Base-by-base conservation (phyloP, 1,284 basidiomycete species). In the Apiotrichum sp. region DNA sequence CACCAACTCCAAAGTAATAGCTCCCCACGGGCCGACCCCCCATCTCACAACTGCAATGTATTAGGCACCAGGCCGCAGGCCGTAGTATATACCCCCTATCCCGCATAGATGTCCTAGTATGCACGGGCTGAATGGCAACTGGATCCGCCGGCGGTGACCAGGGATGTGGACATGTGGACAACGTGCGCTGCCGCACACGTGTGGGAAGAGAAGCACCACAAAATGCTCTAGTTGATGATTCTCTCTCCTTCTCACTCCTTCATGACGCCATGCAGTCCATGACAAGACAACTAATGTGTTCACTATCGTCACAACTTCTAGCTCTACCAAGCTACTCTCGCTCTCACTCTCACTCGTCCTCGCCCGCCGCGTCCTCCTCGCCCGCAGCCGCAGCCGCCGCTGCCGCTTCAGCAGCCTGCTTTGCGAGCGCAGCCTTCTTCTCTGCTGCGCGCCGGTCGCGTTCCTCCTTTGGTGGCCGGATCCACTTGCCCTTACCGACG, bases 401-500 rank as follows among this genome's bases (percentile, higher is more conserved):
- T 16, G 53, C 56, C 39, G 53, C 56, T 8, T 48, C 58, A 2
- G 46, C 47, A 32, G 50, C 57, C 13, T 58, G 52, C 33, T 55
- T 53, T 39, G 63, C 65, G 7, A 65, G 58, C 31, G 43, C 51
- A 16, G 65, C 65, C 55, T 61, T 64, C 52, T 72, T 70, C 55
- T 66, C 68, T 0, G 64, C 68, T 4, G 65, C 64, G n/a, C 59
- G 54, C 33, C 63, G 59, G 16, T 66, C 64, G 33, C 62, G 56
- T 51, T 70, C 71, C 48, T 73, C 70, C 55, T 75, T 75, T n/a
- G 69, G 63, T 22, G 73, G 73, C 11, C 73, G 67, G 38, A 70
- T 66, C 73, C 73, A 75, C 59, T 75, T 75, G 32, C 73, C 73
- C 58, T 73, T 75, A 11, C 73, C 73, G 8, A 73, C 67, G 16